Conservation (phyloP, 495 filamentous ascomycete species). For the Pyrenula massariospora region DNA sequence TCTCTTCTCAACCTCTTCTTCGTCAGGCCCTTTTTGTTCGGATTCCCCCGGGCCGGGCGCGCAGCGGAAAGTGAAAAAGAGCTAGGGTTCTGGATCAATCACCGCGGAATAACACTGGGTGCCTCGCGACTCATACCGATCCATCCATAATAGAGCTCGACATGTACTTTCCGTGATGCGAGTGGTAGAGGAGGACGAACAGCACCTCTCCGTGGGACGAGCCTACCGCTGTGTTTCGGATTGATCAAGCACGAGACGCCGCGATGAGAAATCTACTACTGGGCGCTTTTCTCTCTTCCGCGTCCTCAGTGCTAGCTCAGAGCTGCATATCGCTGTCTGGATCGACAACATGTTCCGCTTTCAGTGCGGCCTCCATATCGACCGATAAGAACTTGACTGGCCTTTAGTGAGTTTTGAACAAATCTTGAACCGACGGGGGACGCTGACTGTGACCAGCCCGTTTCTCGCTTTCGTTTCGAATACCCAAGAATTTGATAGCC, state of each 20-base stretch:
- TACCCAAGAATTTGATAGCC: slow-evolving; percentile 64
- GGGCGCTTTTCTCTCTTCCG: not conserved
- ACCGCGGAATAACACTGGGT: not conserved
- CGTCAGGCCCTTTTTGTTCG: not conserved
- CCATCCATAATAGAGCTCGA: no score
- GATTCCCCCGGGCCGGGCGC: no score
- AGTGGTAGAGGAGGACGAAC: not conserved
- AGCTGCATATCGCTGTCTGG: slow-evolving; percentile 66
- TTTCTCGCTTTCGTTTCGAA: slow-evolving; percentile 76
- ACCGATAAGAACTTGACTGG: slow-evolving; percentile 51
- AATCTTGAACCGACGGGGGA: not conserved
- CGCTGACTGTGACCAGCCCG: slow-evolving; percentile 40
- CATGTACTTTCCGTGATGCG: not conserved
- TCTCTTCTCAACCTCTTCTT: not conserved
- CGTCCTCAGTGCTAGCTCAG: not conserved
- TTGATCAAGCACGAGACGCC: not conserved
- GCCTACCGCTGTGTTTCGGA: not conserved
- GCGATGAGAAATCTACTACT: not conserved
- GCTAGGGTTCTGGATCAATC: not conserved
- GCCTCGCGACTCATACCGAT: no score
- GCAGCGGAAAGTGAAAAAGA: not conserved
- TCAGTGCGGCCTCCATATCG: slow-evolving; percentile 70
- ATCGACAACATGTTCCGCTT: slow-evolving; percentile 76
- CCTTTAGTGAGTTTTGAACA: slow-evolving; percentile 57
- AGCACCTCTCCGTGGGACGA: not conserved